Evolutionary conservation across 2,329 filamentous ascomycete genomes (phyloP).

Genomic region (Stagonosporopsis vannaccii): DNA sequence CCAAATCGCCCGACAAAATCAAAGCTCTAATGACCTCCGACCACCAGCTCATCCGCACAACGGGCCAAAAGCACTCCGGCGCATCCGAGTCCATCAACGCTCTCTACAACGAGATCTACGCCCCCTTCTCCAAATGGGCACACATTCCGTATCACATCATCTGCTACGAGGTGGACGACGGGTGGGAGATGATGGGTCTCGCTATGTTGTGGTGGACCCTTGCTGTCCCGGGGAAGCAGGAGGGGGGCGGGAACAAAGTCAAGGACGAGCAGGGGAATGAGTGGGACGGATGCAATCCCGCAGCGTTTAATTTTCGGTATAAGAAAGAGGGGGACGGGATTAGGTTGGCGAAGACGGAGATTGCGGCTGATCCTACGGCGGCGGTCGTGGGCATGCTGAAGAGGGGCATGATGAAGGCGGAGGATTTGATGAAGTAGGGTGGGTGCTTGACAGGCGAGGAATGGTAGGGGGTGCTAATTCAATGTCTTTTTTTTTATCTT

Average conservation of each 20-base stretch:
- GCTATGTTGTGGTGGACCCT: slow-evolving; percentile 20
- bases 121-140: slow-evolving; percentile 10
- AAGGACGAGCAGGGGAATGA: slow-evolving; percentile 15
- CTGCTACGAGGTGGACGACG: slow-evolving; percentile 16
- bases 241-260: slow-evolving; percentile 3
- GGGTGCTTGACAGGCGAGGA: no score
- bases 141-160: slow-evolving; percentile 16
- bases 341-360: slow-evolving; percentile 10
- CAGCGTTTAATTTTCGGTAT: slow-evolving; percentile 19
- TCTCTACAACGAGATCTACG: slow-evolving; percentile 19
- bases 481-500: no score
- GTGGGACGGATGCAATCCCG: slow-evolving; percentile 20
- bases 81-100: slow-evolving; percentile 5
- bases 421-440: slow-evolving; percentile 23
- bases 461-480: no score
- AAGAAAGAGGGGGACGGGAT: slow-evolving; percentile 8
- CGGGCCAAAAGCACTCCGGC: slow-evolving; percentile 14
- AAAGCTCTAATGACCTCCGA: slow-evolving; percentile 5
- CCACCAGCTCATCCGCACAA: slow-evolving; percentile 15
- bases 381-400: slow-evolving; percentile 22
- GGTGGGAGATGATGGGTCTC: slow-evolving; percentile 21
- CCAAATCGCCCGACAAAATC: slow-evolving; percentile 13
- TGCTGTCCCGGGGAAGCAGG: slow-evolving; percentile 12
- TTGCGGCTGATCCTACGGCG: slow-evolving; percentile 17
- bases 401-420: slow-evolving; percentile 24